A percentile compares a stretch with the other conserved stretches of the same genome.
These are phyloP conservation scores for Drechmeria coniospora DNA, from an alignment of 2,329 filamentous ascomycete species.

Conservation along the genomic window DNA sequence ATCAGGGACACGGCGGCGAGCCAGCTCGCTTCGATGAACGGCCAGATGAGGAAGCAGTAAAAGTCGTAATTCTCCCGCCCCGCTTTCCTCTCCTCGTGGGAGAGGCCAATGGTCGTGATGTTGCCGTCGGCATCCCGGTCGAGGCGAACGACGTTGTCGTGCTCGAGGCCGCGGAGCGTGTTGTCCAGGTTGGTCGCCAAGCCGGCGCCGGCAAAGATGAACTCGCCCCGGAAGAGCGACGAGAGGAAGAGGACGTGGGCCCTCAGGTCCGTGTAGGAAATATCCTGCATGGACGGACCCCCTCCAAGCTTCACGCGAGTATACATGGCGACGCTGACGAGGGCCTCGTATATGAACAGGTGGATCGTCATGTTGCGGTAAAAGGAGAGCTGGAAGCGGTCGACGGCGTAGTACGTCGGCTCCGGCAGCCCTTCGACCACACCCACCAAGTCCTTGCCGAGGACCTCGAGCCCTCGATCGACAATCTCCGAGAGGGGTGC, in stretches of 20 bases:
- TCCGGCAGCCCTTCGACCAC: slow-evolving; percentile 66
- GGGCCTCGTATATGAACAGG: slow-evolving; percentile 82
- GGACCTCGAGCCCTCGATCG: slow-evolving; percentile 76
- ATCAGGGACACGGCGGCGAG: slow-evolving; percentile 77
- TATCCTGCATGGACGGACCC: slow-evolving; percentile 65
- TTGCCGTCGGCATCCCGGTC: slow-evolving; percentile 38
- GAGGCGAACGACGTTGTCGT: slow-evolving; percentile 61
- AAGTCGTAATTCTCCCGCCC: slow-evolving; percentile 96
- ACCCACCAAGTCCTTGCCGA: slow-evolving; percentile 80
- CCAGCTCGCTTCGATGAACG: slow-evolving; percentile 92
- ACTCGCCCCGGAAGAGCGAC: slow-evolving; percentile 86
- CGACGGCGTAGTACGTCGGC: slow-evolving; percentile 86
- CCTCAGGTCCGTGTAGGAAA: slow-evolving; percentile 56
- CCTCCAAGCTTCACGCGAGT: slow-evolving; percentile 81
- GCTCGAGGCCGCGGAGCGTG: slow-evolving; percentile 62
- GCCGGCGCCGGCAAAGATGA: slow-evolving; percentile 87
- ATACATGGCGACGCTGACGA: slow-evolving; percentile 85
- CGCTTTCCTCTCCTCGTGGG: slow-evolving; percentile 55
- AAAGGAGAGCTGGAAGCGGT: slow-evolving; percentile 92
- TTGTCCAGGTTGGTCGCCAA: slow-evolving; percentile 65
- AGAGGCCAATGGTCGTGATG: slow-evolving; percentile 57
- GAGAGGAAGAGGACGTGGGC: slow-evolving; percentile 82
- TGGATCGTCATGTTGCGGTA: slow-evolving; percentile 99
- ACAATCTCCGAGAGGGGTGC: slow-evolving; percentile 68
- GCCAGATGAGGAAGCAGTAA: slow-evolving; percentile 97